A percentile compares a stretch with the other conserved stretches of the same genome.
Conservation (phyloP, 441 rosid species). For the Arabidopsis hybrid region DNA sequence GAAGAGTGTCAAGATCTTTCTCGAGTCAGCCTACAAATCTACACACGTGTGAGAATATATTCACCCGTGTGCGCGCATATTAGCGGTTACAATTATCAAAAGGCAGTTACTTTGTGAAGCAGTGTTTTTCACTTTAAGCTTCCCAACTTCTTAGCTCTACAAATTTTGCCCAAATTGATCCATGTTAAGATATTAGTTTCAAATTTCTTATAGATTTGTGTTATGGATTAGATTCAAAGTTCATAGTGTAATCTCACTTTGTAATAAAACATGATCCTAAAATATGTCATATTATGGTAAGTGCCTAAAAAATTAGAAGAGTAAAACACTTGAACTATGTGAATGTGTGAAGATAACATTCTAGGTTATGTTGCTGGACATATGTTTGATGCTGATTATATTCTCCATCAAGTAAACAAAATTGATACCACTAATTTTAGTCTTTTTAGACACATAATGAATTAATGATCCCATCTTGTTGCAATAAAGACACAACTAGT, state of each 20-base stretch:
- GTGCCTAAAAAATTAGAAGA: neutral
- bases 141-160: neutral
- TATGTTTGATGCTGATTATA: neutral
- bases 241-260: neutral
- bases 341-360: neutral
- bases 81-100: neutral
- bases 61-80: conserved; percentile 29
- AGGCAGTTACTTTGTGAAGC: neutral
- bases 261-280: neutral
- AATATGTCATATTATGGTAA: neutral
- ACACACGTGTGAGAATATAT: conserved; percentile 26
- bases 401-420: neutral
- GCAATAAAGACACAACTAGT: conserved; percentile 4
- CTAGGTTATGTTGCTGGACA: neutral
- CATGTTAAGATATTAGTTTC: neutral
- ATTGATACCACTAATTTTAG: neutral
- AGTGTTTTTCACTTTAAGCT: neutral
- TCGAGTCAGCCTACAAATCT: neutral
- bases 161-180: neutral
- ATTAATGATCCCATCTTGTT: neutral
- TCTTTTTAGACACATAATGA: neutral
- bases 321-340: neutral
- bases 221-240: neutral
- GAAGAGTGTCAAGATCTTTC: conserved; percentile 7
- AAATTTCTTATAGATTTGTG: neutral